phyloP scores from a whole-genome alignment of 225 moss, liverwort and hornwort genomes.

The Thuidium tamariscinum region DNA sequence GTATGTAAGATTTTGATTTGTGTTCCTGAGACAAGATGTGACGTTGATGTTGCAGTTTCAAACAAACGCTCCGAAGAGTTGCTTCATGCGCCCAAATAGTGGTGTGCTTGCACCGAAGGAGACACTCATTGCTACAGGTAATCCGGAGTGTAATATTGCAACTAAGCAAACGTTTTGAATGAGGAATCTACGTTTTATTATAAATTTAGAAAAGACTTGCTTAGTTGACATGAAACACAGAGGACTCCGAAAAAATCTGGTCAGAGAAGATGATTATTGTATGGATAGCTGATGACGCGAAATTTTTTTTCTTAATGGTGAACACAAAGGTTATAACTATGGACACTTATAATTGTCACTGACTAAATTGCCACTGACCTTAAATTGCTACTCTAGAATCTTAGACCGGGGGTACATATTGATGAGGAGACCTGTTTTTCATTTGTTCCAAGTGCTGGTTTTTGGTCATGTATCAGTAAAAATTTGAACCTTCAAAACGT shows the following conservation, averaged over 20 bases:
- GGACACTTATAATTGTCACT: background rate
- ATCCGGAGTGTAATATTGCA: background rate
- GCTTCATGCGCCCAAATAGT: slow-evolving; percentile 88
- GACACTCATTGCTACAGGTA: slow-evolving; percentile 81
- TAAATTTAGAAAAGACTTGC: background rate
- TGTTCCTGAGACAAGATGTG: background rate
- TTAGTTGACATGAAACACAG: background rate
- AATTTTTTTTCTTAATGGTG: background rate
- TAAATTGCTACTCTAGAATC: background rate
- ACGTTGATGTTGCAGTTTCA: slow-evolving; percentile 58
- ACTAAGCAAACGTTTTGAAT: background rate
- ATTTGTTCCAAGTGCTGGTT: background rate
- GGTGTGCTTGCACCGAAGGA: slow-evolving; percentile 85
- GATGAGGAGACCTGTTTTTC: background rate
- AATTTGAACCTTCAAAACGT: background rate
- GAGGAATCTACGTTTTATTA: background rate
- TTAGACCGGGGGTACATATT: background rate
- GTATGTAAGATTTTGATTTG: background rate
- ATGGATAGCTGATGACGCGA: background rate
- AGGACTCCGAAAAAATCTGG: background rate
- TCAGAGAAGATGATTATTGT: background rate
- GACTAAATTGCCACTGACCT: too few species aligned
- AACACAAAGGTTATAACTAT: background rate
- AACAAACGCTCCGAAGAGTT: slow-evolving; percentile 81
- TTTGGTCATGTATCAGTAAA: background rate